Conservation (phyloP, 164 flowering plant species). For the Paratinospora sagittata region DNA sequence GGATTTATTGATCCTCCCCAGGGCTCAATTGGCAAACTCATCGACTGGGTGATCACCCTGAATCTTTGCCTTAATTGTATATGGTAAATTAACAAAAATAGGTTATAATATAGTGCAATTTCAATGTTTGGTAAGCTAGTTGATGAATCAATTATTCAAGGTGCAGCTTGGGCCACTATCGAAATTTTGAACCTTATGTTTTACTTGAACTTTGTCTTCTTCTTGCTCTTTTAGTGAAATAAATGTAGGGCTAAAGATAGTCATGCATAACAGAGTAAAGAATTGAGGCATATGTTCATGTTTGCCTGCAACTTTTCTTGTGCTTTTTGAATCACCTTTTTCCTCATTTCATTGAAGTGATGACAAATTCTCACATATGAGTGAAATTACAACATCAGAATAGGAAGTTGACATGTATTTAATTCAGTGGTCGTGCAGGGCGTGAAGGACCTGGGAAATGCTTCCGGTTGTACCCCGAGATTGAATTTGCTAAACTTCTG, state of each 20-base stretch:
- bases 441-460: conserved; percentile 90
- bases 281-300: neutral
- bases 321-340: neutral
- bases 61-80: neutral
- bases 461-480: conserved; percentile 80
- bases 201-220: neutral
- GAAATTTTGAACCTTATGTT: neutral
- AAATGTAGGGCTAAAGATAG: neutral
- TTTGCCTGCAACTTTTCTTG: neutral
- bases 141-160: neutral
- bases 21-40: neutral
- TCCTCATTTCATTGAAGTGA: neutral
- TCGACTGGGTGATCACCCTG: neutral
- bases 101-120: neutral
- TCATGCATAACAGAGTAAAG: neutral
- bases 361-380: neutral
- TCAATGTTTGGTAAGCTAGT: neutral
- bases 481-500: conserved; percentile 56
- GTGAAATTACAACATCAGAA: neutral
- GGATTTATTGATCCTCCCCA: neutral
- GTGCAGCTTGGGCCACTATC: neutral
- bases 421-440: conserved; percentile 93
- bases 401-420: conserved; percentile 12
- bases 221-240: neutral
- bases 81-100: neutral